phyloP scores from a whole-genome alignment of 2,329 filamentous ascomycete species.

The Sclerotinia sclerotiorum region DNA sequence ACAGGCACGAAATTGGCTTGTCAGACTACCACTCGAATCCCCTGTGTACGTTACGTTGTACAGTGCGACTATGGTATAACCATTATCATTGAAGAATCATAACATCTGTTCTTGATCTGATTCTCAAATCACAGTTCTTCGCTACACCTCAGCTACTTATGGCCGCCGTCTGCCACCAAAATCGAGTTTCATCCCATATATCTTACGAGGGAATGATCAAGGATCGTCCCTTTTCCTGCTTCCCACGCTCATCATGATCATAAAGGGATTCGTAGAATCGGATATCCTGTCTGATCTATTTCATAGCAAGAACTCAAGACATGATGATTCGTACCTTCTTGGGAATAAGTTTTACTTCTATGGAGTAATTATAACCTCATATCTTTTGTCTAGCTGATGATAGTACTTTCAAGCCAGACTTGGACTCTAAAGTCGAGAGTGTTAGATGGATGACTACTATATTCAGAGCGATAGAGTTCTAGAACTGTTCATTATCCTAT shows the following conservation, averaged over 20 bases:
- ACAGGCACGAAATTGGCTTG: slow-evolving; percentile 9
- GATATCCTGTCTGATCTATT: slow-evolving; percentile 48
- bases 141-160: not conserved
- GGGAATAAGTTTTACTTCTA: slow-evolving; percentile 63
- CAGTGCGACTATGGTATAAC: slow-evolving; percentile 2
- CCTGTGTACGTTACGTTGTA: not conserved
- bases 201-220: not conserved
- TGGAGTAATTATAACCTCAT: slow-evolving; percentile 41
- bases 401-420: not conserved
- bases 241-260: slow-evolving; percentile 58
- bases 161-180: slow-evolving; percentile 61
- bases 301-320: slow-evolving; percentile 46
- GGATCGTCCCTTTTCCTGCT: slow-evolving; percentile 34
- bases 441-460: slow-evolving; percentile 60
- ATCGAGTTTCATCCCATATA: slow-evolving; percentile 61
- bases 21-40: slow-evolving; percentile 3
- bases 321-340: slow-evolving; percentile 54
- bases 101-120: not conserved
- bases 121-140: not conserved
- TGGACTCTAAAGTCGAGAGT: slow-evolving; percentile 47
- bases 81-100: not conserved
- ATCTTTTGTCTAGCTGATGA: not conserved
- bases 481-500: slow-evolving; percentile 52
- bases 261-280: slow-evolving; percentile 45
- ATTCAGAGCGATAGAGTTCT: slow-evolving; percentile 56